Base-by-base conservation (phyloP, 2,329 filamentous ascomycete genomes). In the Dactylonectria estremocensis region DNA sequence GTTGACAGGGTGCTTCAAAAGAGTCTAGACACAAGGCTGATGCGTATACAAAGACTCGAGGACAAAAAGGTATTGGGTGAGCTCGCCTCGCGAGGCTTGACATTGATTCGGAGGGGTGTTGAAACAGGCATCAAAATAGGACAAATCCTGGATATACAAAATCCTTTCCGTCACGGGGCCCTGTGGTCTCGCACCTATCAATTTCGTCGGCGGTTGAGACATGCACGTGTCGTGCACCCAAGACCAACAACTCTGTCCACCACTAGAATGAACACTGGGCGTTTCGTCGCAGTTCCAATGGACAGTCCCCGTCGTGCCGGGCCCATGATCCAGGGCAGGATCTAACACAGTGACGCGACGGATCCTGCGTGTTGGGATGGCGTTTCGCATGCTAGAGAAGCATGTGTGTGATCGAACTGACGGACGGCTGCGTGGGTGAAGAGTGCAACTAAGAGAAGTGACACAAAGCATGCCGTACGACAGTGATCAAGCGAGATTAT, bases 401-500 rank as follows among this genome's bases (percentile, higher is more conserved):
- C 18, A 46, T 43, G 54, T n/a, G 68, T 69, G 52, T 60, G 18
- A 69, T 69, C 53, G 28, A 35, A 45, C 49, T 48, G 55, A 67
- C 61, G 71, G 67, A 64, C 52, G 53, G 28, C 54, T 67, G 60
- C 70, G 71, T 69, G 58, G 43, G 62, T 35, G 54, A 65, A 57
- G 50, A 56, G 67, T 68, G 60, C 58, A 59, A 73, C 67, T 49
- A 71, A 57, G 62, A 65, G 64, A 64, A 49, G 74, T 75, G 54
- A 67, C 64, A 74, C 67, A 62, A 62, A 61, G 49, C 46, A 59
- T 67, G 62, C 45, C 18, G 71, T 75, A 66, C 56, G 54, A 74
- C 72, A 45, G 50, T 48, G 53, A 50, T 71, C 72, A 73, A 76
- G 74, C 74, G 74, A 76, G 69, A 64, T 72, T 72, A 69, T 73